Evolutionary conservation across 176 grass and related monocot species (phyloP), one percentile per base, ranked within the genome.

Genomic region (Coix lacrymajobi): DNA sequence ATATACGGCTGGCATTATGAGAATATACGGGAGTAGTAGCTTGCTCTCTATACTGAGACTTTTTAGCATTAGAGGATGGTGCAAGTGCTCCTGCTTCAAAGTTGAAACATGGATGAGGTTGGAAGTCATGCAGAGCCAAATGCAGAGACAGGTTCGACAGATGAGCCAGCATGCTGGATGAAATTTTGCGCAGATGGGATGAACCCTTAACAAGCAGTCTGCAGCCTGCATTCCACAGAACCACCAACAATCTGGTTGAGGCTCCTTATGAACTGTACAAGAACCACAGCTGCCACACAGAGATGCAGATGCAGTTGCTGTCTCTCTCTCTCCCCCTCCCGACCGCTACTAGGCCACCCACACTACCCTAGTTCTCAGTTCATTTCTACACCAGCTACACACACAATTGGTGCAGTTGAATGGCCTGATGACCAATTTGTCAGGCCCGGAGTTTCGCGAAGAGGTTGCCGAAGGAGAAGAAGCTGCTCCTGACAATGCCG

Each of bases 401-500:
- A 54, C 60, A 62, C 60, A 34, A 25, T 12, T 11, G 33, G 24
- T n/a, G n/a, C n/a, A 60, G n/a, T 58, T 58, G 54, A 58, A 58
- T 58, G n/a, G n/a, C n/a, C 9, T 8, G 54, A 46, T 51, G 17
- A 54, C 41, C 9, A 3, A 26, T 3, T 13, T 24, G 45, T 84
- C 71, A 85, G 32, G 83, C 84, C 36, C 90, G 77, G 70, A 99
- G 88, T 40, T 87, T 96, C 25, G 85, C 91, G 62, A 99, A 85
- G 69, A 99, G 87, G 89, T 20, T 87, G 80, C 91, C 85, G 24
- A 99, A 93, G 81, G 96, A 99, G 89, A 99, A 96, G 91, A 92
- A 92, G 58, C 82, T 89, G 52, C 64, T 73, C 85, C 68, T 90
- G 33, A 72, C 79, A 44, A 84, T 16, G 77, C 41, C 37, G 77